These are phyloP conservation scores for Geotrichum fermentans DNA, from an alignment of 1,139 yeast species.

Conservation along the genomic window DNA sequence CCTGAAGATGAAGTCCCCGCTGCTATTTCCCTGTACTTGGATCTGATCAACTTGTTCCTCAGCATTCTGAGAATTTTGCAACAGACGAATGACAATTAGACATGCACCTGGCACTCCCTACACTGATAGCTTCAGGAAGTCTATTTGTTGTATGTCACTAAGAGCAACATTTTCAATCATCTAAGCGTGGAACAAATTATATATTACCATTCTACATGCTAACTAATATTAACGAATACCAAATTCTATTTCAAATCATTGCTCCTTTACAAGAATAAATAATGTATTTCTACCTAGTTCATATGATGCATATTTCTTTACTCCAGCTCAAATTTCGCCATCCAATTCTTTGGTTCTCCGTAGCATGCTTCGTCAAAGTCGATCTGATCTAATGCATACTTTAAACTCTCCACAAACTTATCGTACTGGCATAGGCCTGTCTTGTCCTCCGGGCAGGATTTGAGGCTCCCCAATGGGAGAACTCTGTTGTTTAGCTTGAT, in stretches of 20 bases:
- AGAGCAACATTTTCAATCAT: no score
- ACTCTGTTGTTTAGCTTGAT: conserved; percentile 41
- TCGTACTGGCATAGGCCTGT: conserved; percentile 39
- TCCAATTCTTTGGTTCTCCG: conserved; percentile 22
- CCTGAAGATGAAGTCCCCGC: conserved; percentile 86
- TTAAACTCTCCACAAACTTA: conserved; percentile 36
- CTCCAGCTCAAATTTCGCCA: no score
- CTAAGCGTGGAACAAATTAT: no score
- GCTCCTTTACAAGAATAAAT: no score
- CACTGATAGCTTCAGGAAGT: background rate
- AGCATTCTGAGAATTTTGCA: conserved; percentile 67
- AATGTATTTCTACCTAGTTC: no score
- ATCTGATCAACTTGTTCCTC: conserved; percentile 73
- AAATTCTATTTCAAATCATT: background rate
- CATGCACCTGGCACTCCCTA: no score
- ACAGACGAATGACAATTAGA: conserved; percentile 40
- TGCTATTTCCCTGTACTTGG: conserved; percentile 71
- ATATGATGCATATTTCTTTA: no score
- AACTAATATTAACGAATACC: background rate
- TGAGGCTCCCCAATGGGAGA: conserved; percentile 38
- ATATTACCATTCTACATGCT: background rate
- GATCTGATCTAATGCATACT: conserved; percentile 32
- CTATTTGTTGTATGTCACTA: background rate
- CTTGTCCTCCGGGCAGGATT: conserved; percentile 35
- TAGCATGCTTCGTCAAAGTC: conserved; percentile 40